Evolutionary conservation across 2,329 filamentous ascomycete genomes (phyloP).

Genomic region (Talaromyces verruculosus): DNA sequence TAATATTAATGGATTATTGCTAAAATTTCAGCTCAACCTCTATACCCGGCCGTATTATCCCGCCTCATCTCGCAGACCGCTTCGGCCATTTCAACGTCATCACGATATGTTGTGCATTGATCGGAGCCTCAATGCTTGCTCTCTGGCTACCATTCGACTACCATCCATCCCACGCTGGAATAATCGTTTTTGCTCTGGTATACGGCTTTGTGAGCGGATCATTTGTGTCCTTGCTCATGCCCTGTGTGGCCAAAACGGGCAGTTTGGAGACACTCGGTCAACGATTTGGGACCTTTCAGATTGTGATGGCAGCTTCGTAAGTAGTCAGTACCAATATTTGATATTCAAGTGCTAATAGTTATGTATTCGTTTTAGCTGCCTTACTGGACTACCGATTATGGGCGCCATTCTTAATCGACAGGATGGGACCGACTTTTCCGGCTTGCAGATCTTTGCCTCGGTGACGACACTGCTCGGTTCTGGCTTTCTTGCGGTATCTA

Average conservation of each 20-base stretch:
- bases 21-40: constrained; percentile 27
- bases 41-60: constrained; percentile 30
- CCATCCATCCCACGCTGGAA: constrained; percentile 29
- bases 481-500: background rate
- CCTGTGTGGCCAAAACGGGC: constrained; percentile 32
- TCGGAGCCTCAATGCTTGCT: constrained; percentile 25
- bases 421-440: constrained; percentile 26
- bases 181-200: constrained; percentile 31
- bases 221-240: constrained; percentile 33
- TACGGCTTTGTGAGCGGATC: constrained; percentile 35
- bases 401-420: constrained; percentile 30
- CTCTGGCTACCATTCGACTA: constrained; percentile 35
- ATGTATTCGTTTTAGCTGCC: constrained; percentile 17
- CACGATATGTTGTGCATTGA: constrained; percentile 21
- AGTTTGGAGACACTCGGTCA: constrained; percentile 36
- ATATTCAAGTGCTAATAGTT: no score
- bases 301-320: constrained; percentile 28
- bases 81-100: constrained; percentile 33
- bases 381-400: constrained; percentile 33
- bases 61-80: constrained; percentile 28
- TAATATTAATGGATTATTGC: background rate
- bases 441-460: constrained; percentile 30
- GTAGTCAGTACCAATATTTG: background rate
- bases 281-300: constrained; percentile 35
- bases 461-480: constrained; percentile 21